phyloP scores from a whole-genome alignment of 805 yeast species.

The Ogataea pilisensis region DNA sequence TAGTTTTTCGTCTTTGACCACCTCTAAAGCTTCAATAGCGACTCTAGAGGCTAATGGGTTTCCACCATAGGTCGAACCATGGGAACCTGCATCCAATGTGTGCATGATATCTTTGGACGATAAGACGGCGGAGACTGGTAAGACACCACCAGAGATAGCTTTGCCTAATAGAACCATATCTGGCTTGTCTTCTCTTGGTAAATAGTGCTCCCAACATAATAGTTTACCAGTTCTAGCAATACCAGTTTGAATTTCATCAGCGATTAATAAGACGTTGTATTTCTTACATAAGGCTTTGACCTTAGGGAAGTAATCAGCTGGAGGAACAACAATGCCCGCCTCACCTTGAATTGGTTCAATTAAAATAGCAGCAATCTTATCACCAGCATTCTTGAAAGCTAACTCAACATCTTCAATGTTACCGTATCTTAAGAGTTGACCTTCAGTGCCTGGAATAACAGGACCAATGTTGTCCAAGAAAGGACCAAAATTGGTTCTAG shows the following conservation, averaged over 20 bases:
- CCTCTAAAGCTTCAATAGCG: conserved; percentile 89
- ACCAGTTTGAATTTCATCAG: conserved; percentile 98
- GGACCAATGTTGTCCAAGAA: conserved; percentile 83
- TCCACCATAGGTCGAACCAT: conserved; percentile 98
- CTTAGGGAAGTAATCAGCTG: conserved; percentile 66
- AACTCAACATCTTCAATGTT: conserved; percentile 78
- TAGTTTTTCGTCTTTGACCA: conserved; percentile 80
- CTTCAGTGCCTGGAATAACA: conserved; percentile 67
- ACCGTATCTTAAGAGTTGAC: conserved; percentile 70
- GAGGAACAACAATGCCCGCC: conserved; percentile 96
- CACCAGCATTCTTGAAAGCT: conserved; percentile 80
- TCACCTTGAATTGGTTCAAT: conserved; percentile 98
- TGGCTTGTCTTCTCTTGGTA: conserved; percentile 69
- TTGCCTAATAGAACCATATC: conserved; percentile 88
- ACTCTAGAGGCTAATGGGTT: conserved; percentile 92
- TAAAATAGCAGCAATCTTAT: conserved; percentile 83
- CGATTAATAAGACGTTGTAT: conserved; percentile 83
- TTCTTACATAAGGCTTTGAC: conserved; percentile 74
- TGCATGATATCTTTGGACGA: conserved; percentile 89
- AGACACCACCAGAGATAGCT: conserved; percentile 92
- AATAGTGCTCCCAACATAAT: conserved; percentile 79
- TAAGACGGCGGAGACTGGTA: conserved; percentile 88
- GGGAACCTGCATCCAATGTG: conserved; percentile 89
- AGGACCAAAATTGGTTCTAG: conserved; percentile 86
- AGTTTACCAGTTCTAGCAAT: conserved; percentile 95